Base-by-base conservation (phyloP, 352 stramenopile species). In the Pythium myriotylum region DNA sequence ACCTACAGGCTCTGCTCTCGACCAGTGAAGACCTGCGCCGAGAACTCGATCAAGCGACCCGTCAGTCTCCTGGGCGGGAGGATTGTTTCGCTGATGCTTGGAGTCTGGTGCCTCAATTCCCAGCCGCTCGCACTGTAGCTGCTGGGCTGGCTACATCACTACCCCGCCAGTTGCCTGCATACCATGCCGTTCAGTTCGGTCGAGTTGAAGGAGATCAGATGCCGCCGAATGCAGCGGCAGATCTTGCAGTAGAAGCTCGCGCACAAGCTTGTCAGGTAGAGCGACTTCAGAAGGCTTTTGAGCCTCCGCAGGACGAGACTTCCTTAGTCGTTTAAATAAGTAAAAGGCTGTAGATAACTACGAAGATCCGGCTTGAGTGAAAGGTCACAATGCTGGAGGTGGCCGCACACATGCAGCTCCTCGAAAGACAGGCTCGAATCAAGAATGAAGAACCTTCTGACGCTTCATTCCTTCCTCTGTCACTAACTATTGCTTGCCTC, bases 391-490 rank as follows among this genome's bases (percentile, higher is more conserved):
- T 86, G 77, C 51, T 82, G 5, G 73, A 84, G 33, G 65, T 73
- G 7, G 46, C 61, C 0, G 56, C 53, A 24, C 75, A 89, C 58
- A 86, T 87, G 73, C 56, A 76, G 45, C 58, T 79, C 41, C 58
- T 89, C 60, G 68, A 78, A 46, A 68, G 81, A 54, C 77, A 86
- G 26, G 79, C 71, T 29, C 69, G 58, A 43, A 59, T 76, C 55
- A 81, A 81, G 57, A 46, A 70, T 14, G 73, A 82, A 54, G 51
- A 24, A 0, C 77, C 79, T 0, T 33, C n/a, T 3, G 79, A 87
- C 39, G 58, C 12, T 0, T 84, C 77, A 2, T 89, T 89, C 62
- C 51, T 89, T 45, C 77, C 75, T 33, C 41, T 86, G 5, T 78
- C 76, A n/a, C 59, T 89, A 22, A 64, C 68, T 0, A 27, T 85